Percentiles rank a stretch among this genome's conserved stretches.
phyloP scores from a whole-genome alignment of 192 early-diverging fungal species.

The Backusella tuberculispora region DNA sequence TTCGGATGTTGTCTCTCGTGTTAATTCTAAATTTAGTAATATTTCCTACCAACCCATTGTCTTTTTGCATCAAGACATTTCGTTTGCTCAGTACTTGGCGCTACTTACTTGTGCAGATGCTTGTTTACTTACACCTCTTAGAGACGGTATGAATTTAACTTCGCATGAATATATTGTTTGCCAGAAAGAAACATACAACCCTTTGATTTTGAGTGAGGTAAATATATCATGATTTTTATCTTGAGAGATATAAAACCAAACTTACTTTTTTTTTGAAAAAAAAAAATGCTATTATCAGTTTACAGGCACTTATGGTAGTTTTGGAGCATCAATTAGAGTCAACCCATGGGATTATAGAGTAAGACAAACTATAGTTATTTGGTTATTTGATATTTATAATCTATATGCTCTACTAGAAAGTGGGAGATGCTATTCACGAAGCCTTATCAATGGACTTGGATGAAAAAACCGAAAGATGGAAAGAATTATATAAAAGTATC shows the following conservation, averaged over 20 bases:
- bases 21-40: constrained; percentile 91
- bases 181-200: constrained; percentile 80
- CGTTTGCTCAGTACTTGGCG: constrained; percentile 89
- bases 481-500: constrained; percentile 71
- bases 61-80: constrained; percentile 89
- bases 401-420: constrained; percentile 53
- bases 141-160: constrained; percentile 98
- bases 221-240: neutral
- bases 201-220: constrained; percentile 89
- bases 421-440: constrained; percentile 88
- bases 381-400: neutral
- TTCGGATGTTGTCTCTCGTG: constrained; percentile 87
- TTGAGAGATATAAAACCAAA: neutral
- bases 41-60: constrained; percentile 92
- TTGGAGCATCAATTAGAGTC: constrained; percentile 84
- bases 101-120: constrained; percentile 87
- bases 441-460: constrained; percentile 82
- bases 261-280: neutral
- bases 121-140: constrained; percentile 86
- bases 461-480: constrained; percentile 77
- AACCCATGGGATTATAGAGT: constrained; percentile 93
- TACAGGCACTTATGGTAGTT: constrained; percentile 91
- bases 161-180: constrained; percentile 94
- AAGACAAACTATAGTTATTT: neutral
- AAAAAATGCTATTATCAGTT: constrained; percentile 54